A percentile compares a stretch with the other conserved stretches of the same genome.
Conservation (phyloP, 768 basidiomycete genomes). For the Naganishia antarctica region DNA sequence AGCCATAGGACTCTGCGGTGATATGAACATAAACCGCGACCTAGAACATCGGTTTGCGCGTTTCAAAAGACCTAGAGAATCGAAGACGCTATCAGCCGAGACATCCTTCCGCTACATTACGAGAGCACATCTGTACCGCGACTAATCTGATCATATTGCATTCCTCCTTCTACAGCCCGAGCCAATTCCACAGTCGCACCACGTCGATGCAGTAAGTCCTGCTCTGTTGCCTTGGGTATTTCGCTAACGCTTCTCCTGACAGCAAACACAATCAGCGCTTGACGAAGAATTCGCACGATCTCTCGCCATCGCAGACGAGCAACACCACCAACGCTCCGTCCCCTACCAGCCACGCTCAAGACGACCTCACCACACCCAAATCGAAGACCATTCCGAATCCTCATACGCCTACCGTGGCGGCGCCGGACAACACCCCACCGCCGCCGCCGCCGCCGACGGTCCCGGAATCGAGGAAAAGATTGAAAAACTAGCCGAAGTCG, state of each 20-base stretch:
- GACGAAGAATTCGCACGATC: conserved; percentile 49
- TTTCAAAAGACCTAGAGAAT: too few relatives aligned
- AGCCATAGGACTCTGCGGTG: too few relatives aligned
- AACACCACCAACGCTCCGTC: conserved; percentile 31
- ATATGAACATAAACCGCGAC: too few relatives aligned
- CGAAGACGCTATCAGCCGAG: too few relatives aligned
- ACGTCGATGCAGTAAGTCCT: background rate
- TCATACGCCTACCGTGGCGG: conserved; percentile 18
- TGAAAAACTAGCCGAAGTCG: conserved; percentile 42
- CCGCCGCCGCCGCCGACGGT: background rate
- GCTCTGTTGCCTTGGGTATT: background rate
- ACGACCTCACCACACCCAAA: conserved; percentile 6
- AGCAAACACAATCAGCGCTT: conserved; percentile 43
- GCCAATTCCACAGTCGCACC: background rate
- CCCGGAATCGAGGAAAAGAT: conserved; percentile 43
- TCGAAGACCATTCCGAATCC: background rate
- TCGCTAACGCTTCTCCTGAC: background rate
- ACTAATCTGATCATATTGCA: too few relatives aligned
- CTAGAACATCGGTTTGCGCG: too few relatives aligned
- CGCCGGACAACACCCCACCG: background rate
- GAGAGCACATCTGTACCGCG: too few relatives aligned
- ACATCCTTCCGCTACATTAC: too few relatives aligned
- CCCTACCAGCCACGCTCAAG: conserved; percentile 48
- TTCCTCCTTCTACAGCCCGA: background rate
- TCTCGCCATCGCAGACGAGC: conserved; percentile 43